Percentiles rank a stretch among this genome's conserved stretches.
phyloP scores from a whole-genome alignment of 2,329 filamentous ascomycete species.

The Ophiostoma piceae region DNA sequence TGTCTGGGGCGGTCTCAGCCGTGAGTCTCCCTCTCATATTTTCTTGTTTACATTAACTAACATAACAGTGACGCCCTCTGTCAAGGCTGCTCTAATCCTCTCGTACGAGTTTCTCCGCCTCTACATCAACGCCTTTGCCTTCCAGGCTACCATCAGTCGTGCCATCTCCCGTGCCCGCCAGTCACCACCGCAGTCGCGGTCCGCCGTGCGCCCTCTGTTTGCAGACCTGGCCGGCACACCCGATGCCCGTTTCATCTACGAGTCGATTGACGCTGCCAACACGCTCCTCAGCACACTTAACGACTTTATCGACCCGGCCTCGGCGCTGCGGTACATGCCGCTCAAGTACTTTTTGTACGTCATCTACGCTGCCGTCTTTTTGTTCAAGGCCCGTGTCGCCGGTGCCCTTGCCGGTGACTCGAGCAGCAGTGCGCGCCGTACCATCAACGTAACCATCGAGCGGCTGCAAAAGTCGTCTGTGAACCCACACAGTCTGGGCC shows the following conservation, averaged over 20 bases:
- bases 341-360: slow-evolving; percentile 57
- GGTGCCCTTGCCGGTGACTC: slow-evolving; percentile 53
- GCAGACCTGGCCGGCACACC: slow-evolving; percentile 53
- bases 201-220: slow-evolving; percentile 40
- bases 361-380: slow-evolving; percentile 60
- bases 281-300: slow-evolving; percentile 56
- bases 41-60: not conserved
- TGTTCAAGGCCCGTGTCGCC: slow-evolving; percentile 59
- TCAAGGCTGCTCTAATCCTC: slow-evolving; percentile 63
- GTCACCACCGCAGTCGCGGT: slow-evolving; percentile 31
- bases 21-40: slow-evolving; percentile 37
- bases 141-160: slow-evolving; percentile 62
- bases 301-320: slow-evolving; percentile 53
- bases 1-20: slow-evolving; percentile 61
- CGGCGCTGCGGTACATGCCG: slow-evolving; percentile 58
- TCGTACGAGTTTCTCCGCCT: slow-evolving; percentile 68
- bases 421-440: slow-evolving; percentile 50
- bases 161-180: slow-evolving; percentile 37
- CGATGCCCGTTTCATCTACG: slow-evolving; percentile 62
- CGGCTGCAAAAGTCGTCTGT: slow-evolving; percentile 54
- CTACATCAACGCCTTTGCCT: slow-evolving; percentile 71
- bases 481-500: slow-evolving; percentile 55
- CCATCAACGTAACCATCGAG: slow-evolving; percentile 55
- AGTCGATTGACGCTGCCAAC: slow-evolving; percentile 60
- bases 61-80: slow-evolving; percentile 50